phyloP scores from a whole-genome alignment of 1,139 yeast genomes.

The Wickerhamomyces sp. region DNA sequence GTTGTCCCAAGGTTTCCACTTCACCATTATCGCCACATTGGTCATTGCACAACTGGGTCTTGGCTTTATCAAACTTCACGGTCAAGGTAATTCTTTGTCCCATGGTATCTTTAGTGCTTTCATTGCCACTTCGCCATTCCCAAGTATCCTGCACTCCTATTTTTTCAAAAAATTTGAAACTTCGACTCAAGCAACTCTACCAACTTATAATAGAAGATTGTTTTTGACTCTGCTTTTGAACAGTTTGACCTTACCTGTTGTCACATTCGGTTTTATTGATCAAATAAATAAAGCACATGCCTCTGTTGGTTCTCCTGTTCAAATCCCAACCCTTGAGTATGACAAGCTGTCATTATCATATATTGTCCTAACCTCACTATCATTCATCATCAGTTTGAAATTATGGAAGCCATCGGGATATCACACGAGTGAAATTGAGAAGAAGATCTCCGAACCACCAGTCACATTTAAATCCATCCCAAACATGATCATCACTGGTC shows the following conservation, averaged over 20 bases:
- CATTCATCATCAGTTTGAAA: slow-evolving; percentile 9
- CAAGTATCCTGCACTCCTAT: slow-evolving; percentile 14
- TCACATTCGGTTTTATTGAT: slow-evolving; percentile 4
- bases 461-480: slow-evolving; percentile 20
- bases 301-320: slow-evolving; percentile 18
- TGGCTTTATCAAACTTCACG: slow-evolving; percentile 15
- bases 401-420: slow-evolving; percentile 7
- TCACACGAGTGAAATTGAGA: slow-evolving; percentile 12
- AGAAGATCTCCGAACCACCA: slow-evolving; percentile 17
- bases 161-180: slow-evolving; percentile 15
- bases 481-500: slow-evolving; percentile 21
- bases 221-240: slow-evolving; percentile 5
- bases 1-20: slow-evolving; percentile 18
- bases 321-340: slow-evolving; percentile 7
- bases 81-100: slow-evolving; percentile 12
- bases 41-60: slow-evolving; percentile 8
- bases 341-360: slow-evolving; percentile 5
- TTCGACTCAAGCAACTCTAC: background rate
- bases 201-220: slow-evolving; percentile 1
- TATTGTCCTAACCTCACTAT: slow-evolving; percentile 4
- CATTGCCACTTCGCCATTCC: slow-evolving; percentile 13
- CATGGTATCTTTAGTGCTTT: slow-evolving; percentile 5
- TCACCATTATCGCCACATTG: slow-evolving; percentile 6
- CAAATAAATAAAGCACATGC: slow-evolving; percentile 11
- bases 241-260: slow-evolving; percentile 13